phyloP scores from a whole-genome alignment of 208 protist genomes.

The Novymonas esmeraldas region DNA sequence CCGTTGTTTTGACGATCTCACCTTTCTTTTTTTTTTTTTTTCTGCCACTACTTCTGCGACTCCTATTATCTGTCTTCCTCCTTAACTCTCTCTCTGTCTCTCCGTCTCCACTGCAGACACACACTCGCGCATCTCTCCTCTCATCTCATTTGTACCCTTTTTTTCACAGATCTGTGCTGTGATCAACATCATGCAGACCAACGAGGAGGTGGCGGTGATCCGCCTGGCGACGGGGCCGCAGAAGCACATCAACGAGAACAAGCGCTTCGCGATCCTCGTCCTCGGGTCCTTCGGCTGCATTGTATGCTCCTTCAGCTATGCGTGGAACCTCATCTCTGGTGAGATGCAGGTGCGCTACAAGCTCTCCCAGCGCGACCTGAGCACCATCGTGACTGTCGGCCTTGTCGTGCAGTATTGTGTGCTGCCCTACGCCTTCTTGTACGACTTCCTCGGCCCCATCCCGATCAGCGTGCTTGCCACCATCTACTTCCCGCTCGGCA shows the following conservation, averaged over 20 bases:
- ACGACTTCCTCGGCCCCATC: slow-evolving; percentile 60
- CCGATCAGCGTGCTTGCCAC: slow-evolving; percentile 37
- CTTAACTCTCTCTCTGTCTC: too few species aligned
- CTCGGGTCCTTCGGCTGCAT: slow-evolving; percentile 45
- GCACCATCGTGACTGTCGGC: slow-evolving; percentile 51
- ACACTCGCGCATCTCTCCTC: too few species aligned
- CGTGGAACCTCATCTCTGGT: slow-evolving; percentile 56
- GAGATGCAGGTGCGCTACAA: slow-evolving; percentile 42
- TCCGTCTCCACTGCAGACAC: too few species aligned
- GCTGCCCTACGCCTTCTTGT: slow-evolving; percentile 55
- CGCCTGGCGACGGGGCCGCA: slow-evolving; percentile 38
- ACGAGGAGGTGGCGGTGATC: slow-evolving; percentile 7
- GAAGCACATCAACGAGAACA: slow-evolving; percentile 39
- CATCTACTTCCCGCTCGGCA: slow-evolving; percentile 33
- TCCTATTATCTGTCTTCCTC: too few species aligned
- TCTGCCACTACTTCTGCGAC: too few species aligned
- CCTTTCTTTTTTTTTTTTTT: too few species aligned
- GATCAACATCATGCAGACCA: slow-evolving; percentile 13
- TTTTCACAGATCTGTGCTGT: too few species aligned
- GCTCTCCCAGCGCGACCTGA: slow-evolving; percentile 44
- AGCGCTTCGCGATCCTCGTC: slow-evolving; percentile 48
- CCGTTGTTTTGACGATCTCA: too few species aligned
- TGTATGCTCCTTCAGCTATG: slow-evolving; percentile 46
- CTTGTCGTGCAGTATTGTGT: slow-evolving; percentile 47
- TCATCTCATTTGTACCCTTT: too few species aligned